Evolutionary conservation across 805 yeast genomes (phyloP), one percentile per base, ranked within the genome.

Genomic region (Candida pseudofarinosa): DNA sequence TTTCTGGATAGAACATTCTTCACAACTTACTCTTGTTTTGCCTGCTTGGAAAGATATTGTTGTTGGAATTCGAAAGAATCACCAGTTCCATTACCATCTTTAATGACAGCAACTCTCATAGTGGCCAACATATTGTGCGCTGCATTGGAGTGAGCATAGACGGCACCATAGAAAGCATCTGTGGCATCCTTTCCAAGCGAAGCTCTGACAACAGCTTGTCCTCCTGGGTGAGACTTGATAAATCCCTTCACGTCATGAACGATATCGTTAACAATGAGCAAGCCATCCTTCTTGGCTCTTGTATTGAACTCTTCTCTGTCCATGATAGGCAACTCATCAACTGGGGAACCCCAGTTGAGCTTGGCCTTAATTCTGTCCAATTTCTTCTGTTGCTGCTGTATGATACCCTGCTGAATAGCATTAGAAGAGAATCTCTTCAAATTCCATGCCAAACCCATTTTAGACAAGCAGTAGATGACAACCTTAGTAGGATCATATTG

Each of bases 401-500:
- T 72, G 49, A 83, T 69, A 56, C 90, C 90, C 66, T 86, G 91
- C 56, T 85, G 85, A 58, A 86, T 85, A 37, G 90, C 89, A 56
- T 83, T 82, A 60, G 80, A 86, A 18, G 89, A 80, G 62, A 85
- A 85, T 38, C 80, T 83, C 61, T 84, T 83, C 67, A 86, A 73
- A 69, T 83, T 81, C 66, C 76, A 79, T 17, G 90, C 81, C 48
- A 85, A 63, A 31, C 93, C 93, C 20, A 84, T 44, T 61, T 81
- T 74, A 13, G 86, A 83, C 42, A 76, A 64, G 4, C 63, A 20
- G 63, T 73, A 85, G 53, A 85, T 84, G 41, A 75, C 54, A 38
- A 78, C 56, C 67, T 85, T 85, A 39, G 93, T 85, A 52, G 95
- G 95, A 62, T 86, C 95, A 59, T 80, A 85, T 73, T 85, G 91